These are phyloP conservation scores for Brettanomyces anomalus DNA, from an alignment of 805 yeast genomes.

Conservation along the genomic window DNA sequence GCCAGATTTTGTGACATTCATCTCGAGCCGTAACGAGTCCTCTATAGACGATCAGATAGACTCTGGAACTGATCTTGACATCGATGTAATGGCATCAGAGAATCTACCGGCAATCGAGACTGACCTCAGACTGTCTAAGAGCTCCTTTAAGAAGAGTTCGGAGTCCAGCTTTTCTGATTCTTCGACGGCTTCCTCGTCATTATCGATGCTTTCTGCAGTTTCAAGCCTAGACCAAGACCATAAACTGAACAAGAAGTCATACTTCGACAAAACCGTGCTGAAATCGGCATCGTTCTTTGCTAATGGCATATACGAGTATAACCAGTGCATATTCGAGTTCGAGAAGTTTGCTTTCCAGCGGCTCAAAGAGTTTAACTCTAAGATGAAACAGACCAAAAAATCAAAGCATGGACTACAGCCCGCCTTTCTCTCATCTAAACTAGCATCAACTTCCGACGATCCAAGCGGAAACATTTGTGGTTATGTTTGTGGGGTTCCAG, in stretches of 20 bases:
- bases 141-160: background rate
- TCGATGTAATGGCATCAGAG: background rate
- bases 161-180: background rate
- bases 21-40: background rate
- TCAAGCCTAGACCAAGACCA: background rate
- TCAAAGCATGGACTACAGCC: background rate
- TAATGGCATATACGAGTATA: constrained; percentile 4
- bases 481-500: background rate
- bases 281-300: background rate
- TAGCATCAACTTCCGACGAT: background rate
- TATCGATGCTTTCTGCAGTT: background rate
- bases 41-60: background rate
- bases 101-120: background rate
- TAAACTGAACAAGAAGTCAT: background rate
- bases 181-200: background rate
- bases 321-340: constrained; percentile 2
- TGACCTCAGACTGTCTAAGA: background rate
- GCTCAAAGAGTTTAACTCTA: background rate
- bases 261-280: background rate
- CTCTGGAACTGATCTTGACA: background rate
- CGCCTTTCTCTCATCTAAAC: background rate
- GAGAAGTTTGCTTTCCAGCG: background rate
- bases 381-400: background rate
- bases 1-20: constrained; percentile 10
- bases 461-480: background rate